Base-by-base conservation (phyloP, 306 rosid species). In the Vigna nakashimae region DNA sequence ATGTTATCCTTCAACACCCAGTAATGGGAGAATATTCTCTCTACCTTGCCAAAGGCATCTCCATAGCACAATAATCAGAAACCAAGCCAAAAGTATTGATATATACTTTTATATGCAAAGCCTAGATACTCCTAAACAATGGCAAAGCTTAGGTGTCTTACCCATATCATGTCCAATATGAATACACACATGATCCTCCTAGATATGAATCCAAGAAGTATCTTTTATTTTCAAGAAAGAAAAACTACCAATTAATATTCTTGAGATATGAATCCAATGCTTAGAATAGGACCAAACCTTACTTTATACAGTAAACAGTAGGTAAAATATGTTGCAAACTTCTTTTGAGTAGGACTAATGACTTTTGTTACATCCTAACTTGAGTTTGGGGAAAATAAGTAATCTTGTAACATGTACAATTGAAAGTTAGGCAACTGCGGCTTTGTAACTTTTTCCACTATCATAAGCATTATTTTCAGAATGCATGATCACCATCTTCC, bases 21-120 rank as follows among this genome's bases (percentile, higher is more conserved):
- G 72, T 59, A 51, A 62, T 45, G 43, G 48, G 68, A 49, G 58
- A 74, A 81, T 57, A 60, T 45, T 48, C 30, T 36, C 56, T 74
- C 53, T 22, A 69, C 45, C 49, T 48, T 55, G 56, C 51, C 32
- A 71, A 81, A 26, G 36, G 26, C 9, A 13, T 66, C 43, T 11
- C 59, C 43, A 77, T 48, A 48, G 34, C 34, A 4, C 34, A 30
- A 30, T 22, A 50, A 26, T n/a, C 16, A 11, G 24, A 58, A 72
- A 67, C 34, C 75, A 65, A 50, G 13, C 59, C 53, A 78, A 66
- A 45, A 50, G 16, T 20, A 49, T 11, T 14, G 45, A 30, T 32
- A 74, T n/a, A 40, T 24, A 38, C 14, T 49, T 64, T 48, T 77
- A 13, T 40, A 16, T 9, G 4, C 40, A 30, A 38, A 65, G 16